phyloP scores from a whole-genome alignment of 805 yeast species.

The Candida chauliodis region DNA sequence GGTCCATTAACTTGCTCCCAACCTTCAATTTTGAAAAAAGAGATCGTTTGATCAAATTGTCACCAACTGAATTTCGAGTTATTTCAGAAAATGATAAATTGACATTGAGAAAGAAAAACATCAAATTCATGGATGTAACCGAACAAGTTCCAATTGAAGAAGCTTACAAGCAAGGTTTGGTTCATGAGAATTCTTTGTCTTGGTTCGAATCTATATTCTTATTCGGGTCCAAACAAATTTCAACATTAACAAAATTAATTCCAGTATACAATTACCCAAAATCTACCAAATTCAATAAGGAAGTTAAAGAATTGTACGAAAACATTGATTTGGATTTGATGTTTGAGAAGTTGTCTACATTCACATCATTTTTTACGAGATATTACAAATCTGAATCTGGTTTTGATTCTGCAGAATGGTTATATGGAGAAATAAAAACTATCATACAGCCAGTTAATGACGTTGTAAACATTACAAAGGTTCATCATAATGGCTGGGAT shows the following conservation, averaged over 20 bases:
- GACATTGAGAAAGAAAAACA: slow-evolving; percentile 37
- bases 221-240: slow-evolving; percentile 25
- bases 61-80: slow-evolving; percentile 27
- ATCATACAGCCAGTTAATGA: slow-evolving; percentile 26
- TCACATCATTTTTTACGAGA: slow-evolving; percentile 71
- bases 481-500: slow-evolving; percentile 67
- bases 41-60: slow-evolving; percentile 31
- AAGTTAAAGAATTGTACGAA: slow-evolving; percentile 39
- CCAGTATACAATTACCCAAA: slow-evolving; percentile 53
- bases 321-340: slow-evolving; percentile 47
- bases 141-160: slow-evolving; percentile 36
- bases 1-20: slow-evolving; percentile 1
- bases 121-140: slow-evolving; percentile 65
- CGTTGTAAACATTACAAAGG: slow-evolving; percentile 38
- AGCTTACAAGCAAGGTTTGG: slow-evolving; percentile 26
- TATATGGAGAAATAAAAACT: slow-evolving; percentile 46
- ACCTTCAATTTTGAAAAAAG: slow-evolving; percentile 3
- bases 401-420: slow-evolving; percentile 66
- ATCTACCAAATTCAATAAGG: slow-evolving; percentile 28
- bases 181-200: slow-evolving; percentile 9
- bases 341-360: slow-evolving; percentile 52
- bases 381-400: slow-evolving; percentile 77
- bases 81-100: slow-evolving; percentile 37
- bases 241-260: slow-evolving; percentile 19
- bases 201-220: slow-evolving; percentile 14